Base-by-base conservation (phyloP, 371 early-diverging fungal genomes). In the Rhizopus stolonifer region DNA sequence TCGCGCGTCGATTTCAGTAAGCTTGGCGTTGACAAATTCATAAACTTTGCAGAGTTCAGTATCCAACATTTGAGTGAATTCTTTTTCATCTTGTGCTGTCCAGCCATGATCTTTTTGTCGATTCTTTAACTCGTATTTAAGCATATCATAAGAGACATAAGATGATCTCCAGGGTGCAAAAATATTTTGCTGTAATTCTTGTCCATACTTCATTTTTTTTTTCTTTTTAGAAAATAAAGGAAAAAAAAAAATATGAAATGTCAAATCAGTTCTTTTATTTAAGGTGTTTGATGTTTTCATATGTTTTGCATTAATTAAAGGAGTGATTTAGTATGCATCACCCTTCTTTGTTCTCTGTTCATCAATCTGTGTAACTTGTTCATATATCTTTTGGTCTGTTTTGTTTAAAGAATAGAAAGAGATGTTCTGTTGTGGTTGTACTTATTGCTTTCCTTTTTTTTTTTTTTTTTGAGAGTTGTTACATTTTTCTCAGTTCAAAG, bases 1-100 rank as follows among this genome's bases (percentile, higher is more conserved):
- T n/a, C 57, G 57, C 13, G 57, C 36, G 33, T 57, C 57, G 19
- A 57, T 44, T 21, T 57, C 57, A 49, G 49, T 34, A 17, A 50
- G 21, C 26, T 57, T 57, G 9, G 57, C 43, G 26, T 50, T 57
- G 19, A 57, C 26, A 34, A 57, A 57, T 26, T 57, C 57, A 21
- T 48, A 56, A n/a, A 56, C 87, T 49, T 56, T 56, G 23, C 36
- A 26, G 10, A 50, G 33, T 45, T 57, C 57, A 34, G 42, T 45
- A 19, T 57, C 57, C 14, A 57, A 29, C 15, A 49, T 23, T 17
- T 87, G 75, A 21, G 88, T 79, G 65, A 92, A 91, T 33, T 83
- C 80, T 9, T 74, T 69, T 62, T 92, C 91, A 40, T 85, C 83
- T 36, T 69, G 63, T 17, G 72, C 78, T 18, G 82, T 76, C 57